A percentile compares a stretch with the other conserved stretches of the same genome.
phyloP scores from a whole-genome alignment of 257 asterid genomes.

The Thymus mandschuricus region DNA sequence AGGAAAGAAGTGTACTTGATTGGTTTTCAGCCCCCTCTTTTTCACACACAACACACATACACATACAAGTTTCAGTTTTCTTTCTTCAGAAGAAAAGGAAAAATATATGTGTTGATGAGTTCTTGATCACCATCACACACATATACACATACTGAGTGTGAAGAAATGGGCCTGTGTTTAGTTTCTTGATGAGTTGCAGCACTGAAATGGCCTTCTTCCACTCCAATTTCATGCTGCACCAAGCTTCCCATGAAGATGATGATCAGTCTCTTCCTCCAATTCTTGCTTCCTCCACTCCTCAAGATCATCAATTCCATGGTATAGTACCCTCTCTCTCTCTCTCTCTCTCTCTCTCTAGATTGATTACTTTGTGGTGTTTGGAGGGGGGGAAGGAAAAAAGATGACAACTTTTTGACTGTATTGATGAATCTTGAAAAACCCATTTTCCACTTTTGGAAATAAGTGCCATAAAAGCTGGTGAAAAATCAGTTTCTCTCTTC shows the following conservation, averaged over 20 bases:
- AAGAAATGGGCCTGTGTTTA: neutral
- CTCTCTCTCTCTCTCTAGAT: too few relatives aligned
- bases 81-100: constrained; percentile 9
- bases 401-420: constrained; percentile 28
- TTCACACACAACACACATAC: neutral
- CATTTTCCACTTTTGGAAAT: constrained; percentile 24
- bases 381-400: neutral
- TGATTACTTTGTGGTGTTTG: constrained; percentile 33
- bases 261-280: constrained; percentile 36
- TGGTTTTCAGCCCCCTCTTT: neutral
- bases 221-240: constrained; percentile 85
- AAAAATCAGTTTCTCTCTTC: neutral
- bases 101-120: constrained; percentile 17
- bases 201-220: constrained; percentile 81
- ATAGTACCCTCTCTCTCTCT: too few relatives aligned
- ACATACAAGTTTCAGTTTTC: constrained; percentile 3
- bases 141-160: constrained; percentile 14
- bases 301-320: constrained; percentile 54
- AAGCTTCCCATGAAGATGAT: constrained; percentile 55
- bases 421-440: constrained; percentile 37
- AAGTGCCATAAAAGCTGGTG: constrained; percentile 5
- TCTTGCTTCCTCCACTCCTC: constrained; percentile 49
- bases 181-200: constrained; percentile 13
- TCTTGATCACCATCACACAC: constrained; percentile 35
- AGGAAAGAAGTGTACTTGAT: constrained; percentile 13